phyloP scores from a whole-genome alignment of 805 yeast genomes.

The Saccharomycopsis sp. region DNA sequence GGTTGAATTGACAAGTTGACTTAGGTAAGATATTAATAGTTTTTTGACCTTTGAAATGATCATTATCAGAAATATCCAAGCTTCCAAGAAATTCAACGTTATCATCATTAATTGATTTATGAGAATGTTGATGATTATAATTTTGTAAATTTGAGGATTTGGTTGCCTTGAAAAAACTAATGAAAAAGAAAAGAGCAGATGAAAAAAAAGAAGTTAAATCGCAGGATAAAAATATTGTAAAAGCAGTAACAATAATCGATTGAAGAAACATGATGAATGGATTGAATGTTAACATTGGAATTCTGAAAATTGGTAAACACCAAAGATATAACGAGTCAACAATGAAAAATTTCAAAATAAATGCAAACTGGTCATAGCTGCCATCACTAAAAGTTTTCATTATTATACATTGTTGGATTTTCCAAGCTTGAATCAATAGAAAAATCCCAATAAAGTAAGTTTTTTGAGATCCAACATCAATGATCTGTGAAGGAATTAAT shows the following conservation, averaged over 20 bases:
- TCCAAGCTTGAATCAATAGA: slow-evolving; percentile 74
- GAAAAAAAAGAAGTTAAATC: slow-evolving; percentile 14
- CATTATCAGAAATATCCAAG: slow-evolving; percentile 17
- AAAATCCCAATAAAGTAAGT: slow-evolving; percentile 56
- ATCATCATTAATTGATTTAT: background rate
- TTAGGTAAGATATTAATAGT: slow-evolving; percentile 86
- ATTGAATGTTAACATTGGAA: slow-evolving; percentile 64
- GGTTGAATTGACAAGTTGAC: slow-evolving; percentile 76
- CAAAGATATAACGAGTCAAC: slow-evolving; percentile 65
- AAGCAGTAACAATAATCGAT: slow-evolving; percentile 19
- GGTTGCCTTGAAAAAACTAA: slow-evolving; percentile 10
- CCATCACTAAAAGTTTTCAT: slow-evolving; percentile 31
- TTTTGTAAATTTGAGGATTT: slow-evolving; percentile 21
- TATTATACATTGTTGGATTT: slow-evolving; percentile 58
- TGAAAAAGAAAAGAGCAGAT: slow-evolving; percentile 5
- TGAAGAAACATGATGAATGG: slow-evolving; percentile 32
- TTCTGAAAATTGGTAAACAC: slow-evolving; percentile 60
- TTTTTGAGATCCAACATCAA: slow-evolving; percentile 75
- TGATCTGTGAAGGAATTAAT: slow-evolving; percentile 50
- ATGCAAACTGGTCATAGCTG: slow-evolving; percentile 12
- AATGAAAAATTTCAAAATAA: slow-evolving; percentile 54
- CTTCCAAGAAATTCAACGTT: slow-evolving; percentile 9
- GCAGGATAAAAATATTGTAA: slow-evolving; percentile 17
- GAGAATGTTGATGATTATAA: background rate
- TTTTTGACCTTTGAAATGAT: slow-evolving; percentile 77